Evolutionary conservation across 78 protist species (phyloP), one percentile per base, ranked within the genome.

Genomic region (Dictyostelium brefeldianum): DNA sequence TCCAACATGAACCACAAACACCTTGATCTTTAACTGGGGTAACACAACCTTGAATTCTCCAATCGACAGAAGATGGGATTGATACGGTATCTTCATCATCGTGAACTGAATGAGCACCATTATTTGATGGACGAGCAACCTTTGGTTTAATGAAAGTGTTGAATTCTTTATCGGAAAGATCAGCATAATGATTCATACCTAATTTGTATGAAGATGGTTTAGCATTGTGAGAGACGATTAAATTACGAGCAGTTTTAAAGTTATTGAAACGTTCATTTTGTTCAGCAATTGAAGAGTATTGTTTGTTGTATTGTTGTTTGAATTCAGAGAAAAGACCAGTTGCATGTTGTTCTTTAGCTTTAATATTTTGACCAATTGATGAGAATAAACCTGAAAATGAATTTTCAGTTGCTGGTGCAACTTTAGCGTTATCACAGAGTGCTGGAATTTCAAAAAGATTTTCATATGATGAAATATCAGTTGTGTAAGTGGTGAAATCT

Each of bases 21-120:
- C 97, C 97, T 92, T 97, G 98, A 91, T 97, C 84, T 92, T 97
- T 95, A 17, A 97, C 97, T 31, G 97, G 97, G 57, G 97, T 84
- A 25, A 97, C 98, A 59, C 80, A 91, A 27, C 80, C 84, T 78
- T 93, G 82, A 25, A 22, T 27, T 53, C 97, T 78, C 97, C 97
- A 95, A 84, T 94, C 96, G 74, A 93, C 81, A 22, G 91, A 9
- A n/a, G 78, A 14, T 77, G 96, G 96, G 17, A 83, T 11, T 12
- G 48, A 10, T 11, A 7, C 14, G 67, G 27, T 31, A 50, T 69
- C 43, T 27, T 78, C 96, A 11, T 77, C 65, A 59, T 93, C 89
- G 43, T 93, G 96, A 15, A 81, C 62, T 25, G 65, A 77, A 25
- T 22, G n/a, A 80, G 92, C 91, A 90, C 82, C 67, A 83, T 67